These are phyloP conservation scores for Ramaria rubella DNA, from an alignment of 768 basidiomycete genomes.

Conservation along the genomic window DNA sequence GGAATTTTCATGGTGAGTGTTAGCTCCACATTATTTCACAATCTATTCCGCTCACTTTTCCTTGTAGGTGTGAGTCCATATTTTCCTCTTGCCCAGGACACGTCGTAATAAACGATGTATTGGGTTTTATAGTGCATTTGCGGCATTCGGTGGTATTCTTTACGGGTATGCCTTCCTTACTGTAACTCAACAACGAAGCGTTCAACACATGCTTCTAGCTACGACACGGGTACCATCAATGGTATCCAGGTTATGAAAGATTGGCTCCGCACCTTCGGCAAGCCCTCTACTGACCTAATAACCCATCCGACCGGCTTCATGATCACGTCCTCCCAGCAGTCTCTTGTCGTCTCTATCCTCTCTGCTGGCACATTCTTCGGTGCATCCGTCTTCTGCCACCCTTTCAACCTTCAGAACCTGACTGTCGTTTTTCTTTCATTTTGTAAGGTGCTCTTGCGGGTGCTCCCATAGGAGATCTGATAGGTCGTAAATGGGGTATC, in stretches of 20 bases:
- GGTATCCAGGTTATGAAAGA: slow-evolving; percentile 65
- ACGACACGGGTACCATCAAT: slow-evolving; percentile 80
- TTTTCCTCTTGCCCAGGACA: no score
- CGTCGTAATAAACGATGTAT: no score
- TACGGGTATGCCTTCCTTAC: slow-evolving; percentile 23
- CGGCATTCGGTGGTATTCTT: slow-evolving; percentile 38
- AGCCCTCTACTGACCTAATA: slow-evolving; percentile 24
- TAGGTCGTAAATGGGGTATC: slow-evolving; percentile 47
- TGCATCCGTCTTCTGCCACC: slow-evolving; percentile 51
- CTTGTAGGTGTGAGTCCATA: no score
- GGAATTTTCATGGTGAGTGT: slow-evolving; percentile 34
- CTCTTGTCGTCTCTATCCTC: slow-evolving; percentile 58
- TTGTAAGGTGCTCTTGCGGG: no score
- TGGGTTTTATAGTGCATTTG: no score
- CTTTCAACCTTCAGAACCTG: no score
- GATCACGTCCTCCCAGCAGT: slow-evolving; percentile 26
- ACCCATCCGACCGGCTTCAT: slow-evolving; percentile 24
- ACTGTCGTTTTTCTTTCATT: no score
- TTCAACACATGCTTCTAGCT: slow-evolving; percentile 40
- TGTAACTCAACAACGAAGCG: slow-evolving; percentile 31
- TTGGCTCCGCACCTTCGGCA: slow-evolving; percentile 25
- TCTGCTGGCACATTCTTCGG: slow-evolving; percentile 84
- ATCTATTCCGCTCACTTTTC: background rate
- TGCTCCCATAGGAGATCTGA: slow-evolving; percentile 46
- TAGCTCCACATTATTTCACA: background rate